These are phyloP conservation scores for Penicillium concentricum DNA, from an alignment of 2,329 filamentous ascomycete species.

Conservation along the genomic window DNA sequence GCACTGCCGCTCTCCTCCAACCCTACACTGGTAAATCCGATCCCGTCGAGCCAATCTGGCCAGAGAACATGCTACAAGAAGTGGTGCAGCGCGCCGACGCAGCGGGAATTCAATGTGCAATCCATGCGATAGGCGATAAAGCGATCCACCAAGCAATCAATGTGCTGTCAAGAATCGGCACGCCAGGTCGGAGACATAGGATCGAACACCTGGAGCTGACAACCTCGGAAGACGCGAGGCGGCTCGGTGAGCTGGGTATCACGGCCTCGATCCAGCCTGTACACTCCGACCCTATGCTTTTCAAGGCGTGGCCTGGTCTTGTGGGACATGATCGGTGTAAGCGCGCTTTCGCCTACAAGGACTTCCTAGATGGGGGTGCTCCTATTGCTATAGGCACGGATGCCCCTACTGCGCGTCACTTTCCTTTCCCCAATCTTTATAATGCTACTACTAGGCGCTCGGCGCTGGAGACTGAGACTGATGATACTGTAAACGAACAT, in stretches of 20 bases:
- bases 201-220: constrained; percentile 55
- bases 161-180: constrained; percentile 41
- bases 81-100: constrained; percentile 47
- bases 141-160: constrained; percentile 49
- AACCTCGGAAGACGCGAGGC: constrained; percentile 47
- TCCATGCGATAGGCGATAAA: constrained; percentile 54
- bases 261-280: constrained; percentile 43
- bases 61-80: constrained; percentile 39
- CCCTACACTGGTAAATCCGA: constrained; percentile 46
- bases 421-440: constrained; percentile 49
- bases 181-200: constrained; percentile 46
- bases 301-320: constrained; percentile 49
- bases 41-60: constrained; percentile 50
- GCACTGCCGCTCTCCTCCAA: constrained; percentile 49
- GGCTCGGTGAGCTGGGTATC: constrained; percentile 50
- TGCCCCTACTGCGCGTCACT: constrained; percentile 49
- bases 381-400: constrained; percentile 50
- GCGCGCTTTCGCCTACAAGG: constrained; percentile 52
- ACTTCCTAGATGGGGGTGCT: constrained; percentile 49
- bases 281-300: constrained; percentile 45
- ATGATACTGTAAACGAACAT: constrained; percentile 44
- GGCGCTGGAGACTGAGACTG: constrained; percentile 40
- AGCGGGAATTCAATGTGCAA: constrained; percentile 49
- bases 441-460: constrained; percentile 51
- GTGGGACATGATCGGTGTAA: constrained; percentile 47